A percentile compares a stretch with the other conserved stretches of the same genome.
Conservation (phyloP, 1,284 basidiomycete genomes). For the Marasmius sp. region DNA sequence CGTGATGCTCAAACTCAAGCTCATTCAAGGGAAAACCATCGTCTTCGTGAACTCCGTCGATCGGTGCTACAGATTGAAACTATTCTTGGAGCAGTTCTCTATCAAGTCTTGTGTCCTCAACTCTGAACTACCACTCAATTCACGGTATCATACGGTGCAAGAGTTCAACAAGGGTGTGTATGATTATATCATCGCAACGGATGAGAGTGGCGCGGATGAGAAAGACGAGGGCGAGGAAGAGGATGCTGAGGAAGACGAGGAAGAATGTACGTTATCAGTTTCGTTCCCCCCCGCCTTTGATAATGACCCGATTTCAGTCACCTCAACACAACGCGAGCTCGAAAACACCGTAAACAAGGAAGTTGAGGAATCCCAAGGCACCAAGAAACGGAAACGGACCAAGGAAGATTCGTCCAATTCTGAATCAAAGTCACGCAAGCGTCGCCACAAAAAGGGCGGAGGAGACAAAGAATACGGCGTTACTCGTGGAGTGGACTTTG, state of each 20-base stretch:
- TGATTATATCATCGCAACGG: constrained; percentile 98
- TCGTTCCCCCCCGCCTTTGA: background rate
- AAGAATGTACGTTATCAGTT: constrained; percentile 39
- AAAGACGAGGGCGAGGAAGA: constrained; percentile 30
- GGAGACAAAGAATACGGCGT: constrained; percentile 88
- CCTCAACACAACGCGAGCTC: constrained; percentile 53
- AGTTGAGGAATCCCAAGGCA: constrained; percentile 19
- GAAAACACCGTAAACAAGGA: constrained; percentile 13
- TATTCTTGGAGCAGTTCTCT: constrained; percentile 98
- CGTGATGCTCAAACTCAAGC: constrained; percentile 91
- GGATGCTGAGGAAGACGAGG: constrained; percentile 37
- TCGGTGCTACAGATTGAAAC: constrained; percentile 90
- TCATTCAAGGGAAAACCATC: constrained; percentile 95
- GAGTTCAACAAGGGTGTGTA: constrained; percentile 99
- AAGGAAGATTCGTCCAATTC: constrained; percentile 26
- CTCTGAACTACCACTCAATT: constrained; percentile 94
- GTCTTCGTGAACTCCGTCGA: constrained; percentile 98
- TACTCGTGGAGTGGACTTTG: constrained; percentile 95
- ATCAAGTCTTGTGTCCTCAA: constrained; percentile 97
- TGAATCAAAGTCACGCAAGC: constrained; percentile 36
- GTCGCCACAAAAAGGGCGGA: constrained; percentile 31
- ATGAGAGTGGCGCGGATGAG: constrained; percentile 70
- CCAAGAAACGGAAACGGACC: constrained; percentile 41
- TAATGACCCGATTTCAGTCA: constrained; percentile 36
- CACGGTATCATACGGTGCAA: constrained; percentile 96